Evolutionary conservation across 768 basidiomycete genomes (phyloP), one percentile per base, ranked within the genome.

Genomic region (Termitomyces sp.): DNA sequence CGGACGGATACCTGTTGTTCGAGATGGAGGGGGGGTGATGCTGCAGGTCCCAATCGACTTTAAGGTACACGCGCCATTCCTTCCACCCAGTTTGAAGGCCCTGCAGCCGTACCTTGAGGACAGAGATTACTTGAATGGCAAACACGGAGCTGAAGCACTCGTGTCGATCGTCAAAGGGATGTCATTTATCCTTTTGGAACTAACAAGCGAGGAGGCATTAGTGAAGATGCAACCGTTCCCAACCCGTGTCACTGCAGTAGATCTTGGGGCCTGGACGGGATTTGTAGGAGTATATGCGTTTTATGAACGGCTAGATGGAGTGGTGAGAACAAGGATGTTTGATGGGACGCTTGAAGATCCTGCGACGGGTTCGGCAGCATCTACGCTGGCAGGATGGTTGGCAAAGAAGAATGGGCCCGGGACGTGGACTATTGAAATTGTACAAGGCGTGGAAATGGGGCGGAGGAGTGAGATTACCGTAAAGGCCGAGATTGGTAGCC

Each of bases 141-240:
- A 52, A 1, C 60, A 67, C 11, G 74, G 68, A 6, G 58, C 66
- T 1, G 73, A 77, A 55, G 62, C 69, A 2, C 61, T 77, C 17
- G 77, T 62, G 12, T 78, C 77, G 8, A 72, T 78, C 47, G 78
- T 79, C 9, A 77, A 76, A 59, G 77, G 77, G 7, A 78, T 79
- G 74, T 73, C 73, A 0, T 78, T 76, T 58, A 52, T 78, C 11
- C 64, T 78, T 1, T 54, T 78, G 14, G 63, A 71, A 50, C 60
- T 78, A 8, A 62, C 67, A 0, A 75, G 74, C 1, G 71, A 73
- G 48, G 71, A 74, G 19, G 75, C 75, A 10, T 63, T 79, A 11
- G 64, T 58, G 19, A 67, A 65, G 8, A 19, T 77, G 38, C 66
- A 69, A 54, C 64, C 67, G 0, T 65, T 66, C 15, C 58, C 68